Conservation (phyloP, 2,329 filamentous ascomycete genomes). For the Aspergillus flavus region DNA sequence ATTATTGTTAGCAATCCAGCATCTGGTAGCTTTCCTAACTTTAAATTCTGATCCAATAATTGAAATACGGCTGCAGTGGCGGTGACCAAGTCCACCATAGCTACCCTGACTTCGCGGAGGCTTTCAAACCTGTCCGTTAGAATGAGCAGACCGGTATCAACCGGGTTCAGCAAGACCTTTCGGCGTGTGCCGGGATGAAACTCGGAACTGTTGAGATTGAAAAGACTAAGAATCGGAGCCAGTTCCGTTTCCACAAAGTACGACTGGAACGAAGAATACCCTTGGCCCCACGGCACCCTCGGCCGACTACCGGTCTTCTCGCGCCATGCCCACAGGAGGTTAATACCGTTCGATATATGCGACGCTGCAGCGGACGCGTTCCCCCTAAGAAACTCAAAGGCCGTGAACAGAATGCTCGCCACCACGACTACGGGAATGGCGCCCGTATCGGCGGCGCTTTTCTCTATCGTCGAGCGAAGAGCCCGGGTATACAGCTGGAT, state of each 20-base stretch:
- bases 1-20: not conserved
- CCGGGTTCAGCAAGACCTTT: slow-evolving; percentile 12
- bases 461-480: slow-evolving; percentile 18
- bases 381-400: slow-evolving; percentile 55
- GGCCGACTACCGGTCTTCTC: slow-evolving; percentile 6
- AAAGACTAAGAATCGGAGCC: slow-evolving; percentile 19
- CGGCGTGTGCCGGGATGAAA: slow-evolving; percentile 2
- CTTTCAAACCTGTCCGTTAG: slow-evolving; percentile 13
- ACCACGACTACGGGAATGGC: slow-evolving; percentile 50
- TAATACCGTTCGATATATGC: slow-evolving; percentile 21
- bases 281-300: not conserved
- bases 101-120: slow-evolving; percentile 14
- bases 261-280: slow-evolving; percentile 6
- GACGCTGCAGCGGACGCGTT: slow-evolving; percentile 29
- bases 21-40: not conserved
- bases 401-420: slow-evolving; percentile 66
- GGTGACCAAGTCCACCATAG: slow-evolving; percentile 20
- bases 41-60: not conserved
- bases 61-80: slow-evolving; percentile 8
- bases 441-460: slow-evolving; percentile 52
- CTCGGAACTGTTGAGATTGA: slow-evolving; percentile 18
- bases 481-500: slow-evolving; percentile 18
- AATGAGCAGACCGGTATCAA: slow-evolving; percentile 1
- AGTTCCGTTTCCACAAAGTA: slow-evolving; percentile 23
- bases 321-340: slow-evolving; percentile 18